phyloP scores from a whole-genome alignment of 148 eudicot species.

The Heliosperma pusillum region DNA sequence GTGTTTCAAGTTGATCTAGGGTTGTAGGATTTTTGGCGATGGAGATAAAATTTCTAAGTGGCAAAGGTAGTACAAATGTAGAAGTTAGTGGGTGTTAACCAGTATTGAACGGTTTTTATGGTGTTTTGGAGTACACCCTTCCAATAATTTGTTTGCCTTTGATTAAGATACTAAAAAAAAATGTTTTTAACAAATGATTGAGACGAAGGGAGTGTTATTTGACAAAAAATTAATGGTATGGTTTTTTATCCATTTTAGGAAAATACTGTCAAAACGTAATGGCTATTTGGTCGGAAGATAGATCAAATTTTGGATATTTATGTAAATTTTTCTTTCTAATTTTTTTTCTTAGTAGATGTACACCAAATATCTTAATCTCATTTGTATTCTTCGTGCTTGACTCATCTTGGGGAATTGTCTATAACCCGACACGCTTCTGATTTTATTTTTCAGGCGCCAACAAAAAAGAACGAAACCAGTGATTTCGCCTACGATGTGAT shows the following conservation, averaged over 20 bases:
- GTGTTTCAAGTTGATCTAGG: too few species aligned
- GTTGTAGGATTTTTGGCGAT: too few species aligned
- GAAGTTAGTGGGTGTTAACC: too few species aligned
- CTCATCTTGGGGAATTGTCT: neutral
- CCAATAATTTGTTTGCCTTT: too few species aligned
- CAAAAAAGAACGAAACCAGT: slow-evolving; percentile 34
- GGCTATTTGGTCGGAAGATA: neutral
- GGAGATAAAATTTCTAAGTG: too few species aligned
- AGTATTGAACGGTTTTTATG: too few species aligned
- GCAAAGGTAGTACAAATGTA: too few species aligned
- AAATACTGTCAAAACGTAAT: neutral
- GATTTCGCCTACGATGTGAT: slow-evolving; percentile 38
- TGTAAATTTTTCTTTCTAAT: neutral
- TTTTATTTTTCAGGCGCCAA: slow-evolving; percentile 23
- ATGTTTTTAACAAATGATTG: neutral
- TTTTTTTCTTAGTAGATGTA: neutral
- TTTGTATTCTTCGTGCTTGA: neutral
- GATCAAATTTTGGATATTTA: neutral
- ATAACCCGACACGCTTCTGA: neutral
- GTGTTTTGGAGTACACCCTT: too few species aligned
- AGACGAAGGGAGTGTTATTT: neutral
- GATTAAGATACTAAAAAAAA: too few species aligned
- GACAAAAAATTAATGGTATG: neutral
- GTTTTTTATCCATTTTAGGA: neutral
- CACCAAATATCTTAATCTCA: neutral